Conservation (phyloP, 495 filamentous ascomycete genomes). For the Penicillium robsamsonii region DNA sequence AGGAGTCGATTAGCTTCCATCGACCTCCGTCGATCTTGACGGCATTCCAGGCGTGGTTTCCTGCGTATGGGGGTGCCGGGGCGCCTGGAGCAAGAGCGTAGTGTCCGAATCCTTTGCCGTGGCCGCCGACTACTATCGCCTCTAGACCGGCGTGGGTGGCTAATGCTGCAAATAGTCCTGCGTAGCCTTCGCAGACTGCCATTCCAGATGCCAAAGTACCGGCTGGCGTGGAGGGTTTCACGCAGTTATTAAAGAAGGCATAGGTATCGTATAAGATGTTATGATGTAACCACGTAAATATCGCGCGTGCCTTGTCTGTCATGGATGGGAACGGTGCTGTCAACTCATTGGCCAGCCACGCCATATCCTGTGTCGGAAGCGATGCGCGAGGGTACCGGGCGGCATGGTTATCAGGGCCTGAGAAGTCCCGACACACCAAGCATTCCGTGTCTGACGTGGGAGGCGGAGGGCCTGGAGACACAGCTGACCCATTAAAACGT, state of each 20-base stretch:
- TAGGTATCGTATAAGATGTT: conserved; percentile 83
- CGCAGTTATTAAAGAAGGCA: conserved; percentile 68
- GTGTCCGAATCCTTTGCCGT: conserved; percentile 86
- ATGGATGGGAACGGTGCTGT: conserved; percentile 73
- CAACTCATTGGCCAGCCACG: conserved; percentile 71
- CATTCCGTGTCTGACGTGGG: conserved; percentile 48
- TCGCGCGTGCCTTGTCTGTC: conserved; percentile 86
- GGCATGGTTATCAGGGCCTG: conserved; percentile 73
- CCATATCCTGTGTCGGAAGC: conserved; percentile 62
- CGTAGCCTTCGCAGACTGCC: conserved; percentile 91
- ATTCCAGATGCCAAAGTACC: conserved; percentile 68
- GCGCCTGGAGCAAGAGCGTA: conserved; percentile 51
- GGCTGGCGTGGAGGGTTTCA: conserved; percentile 64
- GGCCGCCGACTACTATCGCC: conserved; percentile 65
- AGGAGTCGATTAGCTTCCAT: conserved; percentile 90
- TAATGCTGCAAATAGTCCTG: conserved; percentile 72
- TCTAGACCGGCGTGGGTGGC: conserved; percentile 74
- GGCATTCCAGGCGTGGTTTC: conserved; percentile 88
- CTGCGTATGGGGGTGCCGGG: conserved; percentile 54
- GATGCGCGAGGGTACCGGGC: conserved; percentile 69
- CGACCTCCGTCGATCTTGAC: conserved; percentile 78
- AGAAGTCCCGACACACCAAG: conserved; percentile 83
- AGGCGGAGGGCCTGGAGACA: conserved; percentile 17
- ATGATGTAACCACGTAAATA: conserved; percentile 95
- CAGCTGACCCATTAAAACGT: conserved; percentile 28